Evolutionary conservation across 2,329 filamentous ascomycete species (phyloP).

Genomic region (Diaporthe vexans): DNA sequence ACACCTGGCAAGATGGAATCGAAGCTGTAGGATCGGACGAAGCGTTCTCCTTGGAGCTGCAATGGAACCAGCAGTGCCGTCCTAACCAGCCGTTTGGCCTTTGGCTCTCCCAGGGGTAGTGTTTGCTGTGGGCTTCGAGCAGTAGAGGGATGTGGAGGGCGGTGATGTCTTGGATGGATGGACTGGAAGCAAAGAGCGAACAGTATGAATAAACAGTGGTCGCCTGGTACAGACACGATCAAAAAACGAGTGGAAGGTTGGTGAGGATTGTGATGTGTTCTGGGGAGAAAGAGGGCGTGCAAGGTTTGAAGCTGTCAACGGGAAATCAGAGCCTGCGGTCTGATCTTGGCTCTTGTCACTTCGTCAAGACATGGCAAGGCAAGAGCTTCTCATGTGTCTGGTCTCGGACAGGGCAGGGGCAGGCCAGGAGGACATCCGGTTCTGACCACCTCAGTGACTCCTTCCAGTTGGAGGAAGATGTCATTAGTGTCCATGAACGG

Average conservation of each 20-base stretch:
- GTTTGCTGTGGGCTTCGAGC: neutral
- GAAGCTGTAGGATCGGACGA: neutral
- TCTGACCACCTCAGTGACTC: neutral
- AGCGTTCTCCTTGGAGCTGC: neutral
- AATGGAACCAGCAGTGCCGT: neutral
- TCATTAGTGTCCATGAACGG: neutral
- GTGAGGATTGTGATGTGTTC: constrained; percentile 35
- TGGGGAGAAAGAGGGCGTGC: neutral
- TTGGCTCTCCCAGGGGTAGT: neutral
- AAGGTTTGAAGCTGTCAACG: constrained; percentile 18
- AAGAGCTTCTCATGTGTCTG: neutral
- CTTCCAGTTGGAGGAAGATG: neutral
- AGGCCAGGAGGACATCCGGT: neutral
- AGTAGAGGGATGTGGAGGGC: neutral
- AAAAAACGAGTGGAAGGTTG: constrained; percentile 41
- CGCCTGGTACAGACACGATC: constrained; percentile 36
- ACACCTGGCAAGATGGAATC: neutral
- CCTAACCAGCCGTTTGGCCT: neutral
- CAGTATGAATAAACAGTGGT: constrained; percentile 39
- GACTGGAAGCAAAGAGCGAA: constrained; percentile 35
- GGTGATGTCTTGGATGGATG: neutral
- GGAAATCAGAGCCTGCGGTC: neutral
- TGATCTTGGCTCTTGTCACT: neutral
- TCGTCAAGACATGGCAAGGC: neutral
- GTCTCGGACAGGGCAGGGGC: neutral